phyloP scores from a whole-genome alignment of 352 stramenopile genomes.

The Phytopythium kandeliae region DNA sequence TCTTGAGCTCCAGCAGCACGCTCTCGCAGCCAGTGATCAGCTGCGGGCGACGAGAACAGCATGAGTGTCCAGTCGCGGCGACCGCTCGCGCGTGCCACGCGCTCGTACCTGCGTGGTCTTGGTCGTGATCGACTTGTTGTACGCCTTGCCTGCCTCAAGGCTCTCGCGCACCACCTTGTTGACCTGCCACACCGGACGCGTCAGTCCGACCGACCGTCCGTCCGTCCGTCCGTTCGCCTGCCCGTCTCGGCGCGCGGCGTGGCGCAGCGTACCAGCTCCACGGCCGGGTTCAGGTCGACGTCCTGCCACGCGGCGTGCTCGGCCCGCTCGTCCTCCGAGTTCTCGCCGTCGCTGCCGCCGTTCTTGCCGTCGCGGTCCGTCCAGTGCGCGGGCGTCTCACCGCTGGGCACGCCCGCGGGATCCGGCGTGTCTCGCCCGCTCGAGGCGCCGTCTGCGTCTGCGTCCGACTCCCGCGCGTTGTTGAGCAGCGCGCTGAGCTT shows the following conservation, averaged over 20 bases:
- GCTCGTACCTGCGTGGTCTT: constrained; percentile 75
- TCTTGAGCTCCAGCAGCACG: constrained; percentile 71
- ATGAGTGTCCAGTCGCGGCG: no score
- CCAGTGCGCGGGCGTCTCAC: constrained; percentile 14
- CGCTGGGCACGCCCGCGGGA: neutral
- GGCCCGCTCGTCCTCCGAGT: constrained; percentile 79
- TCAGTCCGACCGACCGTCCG: neutral
- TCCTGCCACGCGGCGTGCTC: constrained; percentile 75
- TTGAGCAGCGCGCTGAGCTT: constrained; percentile 38
- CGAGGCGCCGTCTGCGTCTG: constrained; percentile 18
- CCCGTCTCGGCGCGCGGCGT: no score
- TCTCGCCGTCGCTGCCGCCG: constrained; percentile 66
- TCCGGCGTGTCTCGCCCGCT: constrained; percentile 8
- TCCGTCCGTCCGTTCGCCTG: no score
- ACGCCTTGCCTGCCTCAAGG: constrained; percentile 75
- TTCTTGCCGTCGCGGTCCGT: constrained; percentile 31
- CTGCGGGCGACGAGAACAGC: no score
- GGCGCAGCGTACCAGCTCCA: constrained; percentile 48
- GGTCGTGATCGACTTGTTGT: constrained; percentile 80
- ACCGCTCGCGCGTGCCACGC: no score
- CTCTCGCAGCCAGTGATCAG: constrained; percentile 71
- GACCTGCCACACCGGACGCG: constrained; percentile 19
- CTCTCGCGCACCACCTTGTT: constrained; percentile 60
- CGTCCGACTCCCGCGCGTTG: constrained; percentile 25
- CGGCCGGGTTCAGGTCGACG: constrained; percentile 77